These are phyloP conservation scores for Acanthamoeba castellanii DNA, from an alignment of 208 protist genomes.

Conservation along the genomic window DNA sequence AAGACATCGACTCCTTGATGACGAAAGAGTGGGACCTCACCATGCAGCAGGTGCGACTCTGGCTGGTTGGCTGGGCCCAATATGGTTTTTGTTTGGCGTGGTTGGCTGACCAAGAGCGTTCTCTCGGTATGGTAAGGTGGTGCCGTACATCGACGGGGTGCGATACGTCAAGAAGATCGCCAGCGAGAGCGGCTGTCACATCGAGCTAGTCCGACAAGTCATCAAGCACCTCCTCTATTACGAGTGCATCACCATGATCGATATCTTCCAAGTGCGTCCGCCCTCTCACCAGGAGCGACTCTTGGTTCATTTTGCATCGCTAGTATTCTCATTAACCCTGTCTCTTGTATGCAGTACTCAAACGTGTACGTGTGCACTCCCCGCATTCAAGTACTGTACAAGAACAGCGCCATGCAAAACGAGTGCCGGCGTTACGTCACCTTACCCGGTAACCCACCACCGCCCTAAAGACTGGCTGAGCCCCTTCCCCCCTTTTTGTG, in stretches of 20 bases:
- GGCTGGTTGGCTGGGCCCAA: too few relatives aligned
- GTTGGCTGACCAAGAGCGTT: background rate
- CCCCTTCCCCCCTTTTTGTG: background rate
- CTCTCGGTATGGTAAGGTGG: background rate
- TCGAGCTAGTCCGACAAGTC: conserved; percentile 46
- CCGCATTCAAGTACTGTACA: conserved; percentile 31
- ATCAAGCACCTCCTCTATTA: conserved; percentile 73
- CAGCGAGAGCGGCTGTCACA: conserved; percentile 37
- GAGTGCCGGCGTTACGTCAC: conserved; percentile 53
- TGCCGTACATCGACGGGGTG: conserved; percentile 73
- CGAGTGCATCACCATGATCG: conserved; percentile 73
- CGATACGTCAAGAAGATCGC: conserved; percentile 69
- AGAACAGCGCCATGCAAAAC: conserved; percentile 55
- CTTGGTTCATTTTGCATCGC: background rate
- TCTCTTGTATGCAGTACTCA: conserved; percentile 12
- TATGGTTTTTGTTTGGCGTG: background rate
- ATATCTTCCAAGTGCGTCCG: conserved; percentile 69
- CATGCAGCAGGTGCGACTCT: conserved; percentile 63
- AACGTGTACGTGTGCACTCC: conserved; percentile 70
- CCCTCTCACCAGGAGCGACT: background rate
- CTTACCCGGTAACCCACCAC: background rate
- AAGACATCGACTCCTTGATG: conserved; percentile 16
- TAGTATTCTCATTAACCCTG: too few relatives aligned
- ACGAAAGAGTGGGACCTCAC: conserved; percentile 72
- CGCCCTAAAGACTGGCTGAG: background rate